phyloP scores from a whole-genome alignment of 2,329 filamentous ascomycete species.

The Didymosphaeria variabile region DNA sequence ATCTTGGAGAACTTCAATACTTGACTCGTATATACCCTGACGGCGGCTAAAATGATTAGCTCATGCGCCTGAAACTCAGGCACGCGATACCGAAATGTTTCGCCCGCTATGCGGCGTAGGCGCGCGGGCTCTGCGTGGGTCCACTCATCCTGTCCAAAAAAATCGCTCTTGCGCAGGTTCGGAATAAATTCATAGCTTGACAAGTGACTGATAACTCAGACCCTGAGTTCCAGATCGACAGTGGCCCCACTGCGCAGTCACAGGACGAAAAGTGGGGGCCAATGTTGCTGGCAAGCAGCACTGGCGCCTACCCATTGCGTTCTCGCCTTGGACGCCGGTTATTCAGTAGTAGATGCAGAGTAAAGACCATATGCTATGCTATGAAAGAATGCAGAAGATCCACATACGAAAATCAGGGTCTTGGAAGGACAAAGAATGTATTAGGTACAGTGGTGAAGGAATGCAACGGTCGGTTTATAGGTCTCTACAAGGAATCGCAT shows the following conservation, averaged over 20 bases:
- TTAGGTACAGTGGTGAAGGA: not conserved
- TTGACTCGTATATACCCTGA: not conserved
- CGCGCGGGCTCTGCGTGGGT: too few relatives aligned
- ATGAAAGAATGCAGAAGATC: too few relatives aligned
- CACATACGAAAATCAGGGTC: not conserved
- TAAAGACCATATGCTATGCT: not conserved
- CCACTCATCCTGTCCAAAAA: too few relatives aligned
- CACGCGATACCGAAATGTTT: constrained; percentile 3
- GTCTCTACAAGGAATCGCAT: not conserved
- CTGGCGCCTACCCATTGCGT: not conserved
- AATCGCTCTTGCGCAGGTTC: too few relatives aligned
- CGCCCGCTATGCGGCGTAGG: not conserved
- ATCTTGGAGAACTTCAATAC: not conserved
- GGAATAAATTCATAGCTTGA: too few relatives aligned
- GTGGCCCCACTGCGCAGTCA: too few relatives aligned
- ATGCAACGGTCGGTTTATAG: not conserved
- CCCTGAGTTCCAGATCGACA: too few relatives aligned
- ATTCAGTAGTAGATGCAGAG: not conserved
- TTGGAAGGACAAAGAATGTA: not conserved
- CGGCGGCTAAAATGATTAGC: not conserved
- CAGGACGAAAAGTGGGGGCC: too few relatives aligned
- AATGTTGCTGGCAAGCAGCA: too few relatives aligned
- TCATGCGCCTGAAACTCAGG: not conserved
- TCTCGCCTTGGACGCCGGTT: not conserved
- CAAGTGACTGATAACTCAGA: too few relatives aligned